A percentile compares a stretch with the other conserved stretches of the same genome.
phyloP scores from a whole-genome alignment of 2,329 filamentous ascomycete genomes.

The Pezicula neosporulosa region DNA sequence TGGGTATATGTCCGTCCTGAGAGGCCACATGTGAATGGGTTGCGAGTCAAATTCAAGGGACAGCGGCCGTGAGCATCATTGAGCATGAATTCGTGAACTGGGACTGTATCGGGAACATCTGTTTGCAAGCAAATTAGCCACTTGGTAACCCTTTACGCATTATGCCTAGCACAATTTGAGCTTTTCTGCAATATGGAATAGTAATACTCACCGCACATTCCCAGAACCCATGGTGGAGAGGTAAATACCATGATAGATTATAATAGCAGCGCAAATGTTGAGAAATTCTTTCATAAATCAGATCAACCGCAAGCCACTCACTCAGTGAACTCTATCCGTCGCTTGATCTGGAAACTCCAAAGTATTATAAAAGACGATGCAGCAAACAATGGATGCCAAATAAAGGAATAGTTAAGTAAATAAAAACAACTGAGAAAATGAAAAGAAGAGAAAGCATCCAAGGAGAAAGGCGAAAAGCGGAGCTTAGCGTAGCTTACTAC shows the following conservation, averaged over 20 bases:
- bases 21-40: conserved; percentile 75
- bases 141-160: not conserved
- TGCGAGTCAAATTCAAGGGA: conserved; percentile 57
- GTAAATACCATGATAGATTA: conserved; percentile 40
- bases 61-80: conserved; percentile 67
- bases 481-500: not conserved
- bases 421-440: not conserved
- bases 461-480: not conserved
- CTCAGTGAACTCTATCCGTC: not conserved
- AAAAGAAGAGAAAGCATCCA: not conserved
- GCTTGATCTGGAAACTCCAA: not conserved
- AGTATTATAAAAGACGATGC: no score
- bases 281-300: not conserved
- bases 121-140: conserved; percentile 4
- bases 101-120: conserved; percentile 62
- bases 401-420: not conserved
- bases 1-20: conserved; percentile 65
- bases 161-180: not conserved
- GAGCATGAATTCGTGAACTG: conserved; percentile 74
- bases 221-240: conserved; percentile 58
- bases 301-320: not conserved
- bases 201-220: conserved; percentile 45
- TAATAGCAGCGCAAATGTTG: not conserved
- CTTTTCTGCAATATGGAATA: not conserved
- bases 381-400: not conserved